A percentile compares a stretch with the other conserved stretches of the same genome.
phyloP scores from a whole-genome alignment of 192 early-diverging fungal species.

The Coemansia sp. region DNA sequence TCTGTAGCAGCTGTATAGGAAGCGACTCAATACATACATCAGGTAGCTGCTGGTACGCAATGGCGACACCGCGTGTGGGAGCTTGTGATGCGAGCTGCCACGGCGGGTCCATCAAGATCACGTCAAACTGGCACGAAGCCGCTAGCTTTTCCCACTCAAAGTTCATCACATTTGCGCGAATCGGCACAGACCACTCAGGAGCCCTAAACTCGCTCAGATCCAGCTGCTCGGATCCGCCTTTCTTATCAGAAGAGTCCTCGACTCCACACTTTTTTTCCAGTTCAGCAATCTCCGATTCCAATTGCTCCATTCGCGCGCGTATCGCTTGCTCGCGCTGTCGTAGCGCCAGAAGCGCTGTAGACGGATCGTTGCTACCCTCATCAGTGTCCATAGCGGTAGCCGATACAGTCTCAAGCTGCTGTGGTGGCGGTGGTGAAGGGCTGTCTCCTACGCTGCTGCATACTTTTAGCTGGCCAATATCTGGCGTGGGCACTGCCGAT shows the following conservation, averaged over 20 bases:
- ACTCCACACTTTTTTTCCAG: constrained; percentile 57
- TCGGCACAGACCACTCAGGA: constrained; percentile 91
- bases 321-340: constrained; percentile 59
- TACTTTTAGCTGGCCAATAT: constrained; percentile 36
- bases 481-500: constrained; percentile 42
- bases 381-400: constrained; percentile 8
- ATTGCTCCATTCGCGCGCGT: constrained; percentile 56
- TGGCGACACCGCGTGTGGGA: constrained; percentile 88
- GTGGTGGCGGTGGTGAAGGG: background rate
- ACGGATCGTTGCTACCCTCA: constrained; percentile 6
- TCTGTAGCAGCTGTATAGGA: constrained; percentile 81
- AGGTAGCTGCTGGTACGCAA: constrained; percentile 93
- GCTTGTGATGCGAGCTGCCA: constrained; percentile 95
- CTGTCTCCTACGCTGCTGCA: constrained; percentile 24
- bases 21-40: constrained; percentile 91
- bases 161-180: constrained; percentile 92
- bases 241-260: constrained; percentile 16
- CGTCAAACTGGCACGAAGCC: constrained; percentile 84
- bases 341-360: constrained; percentile 27
- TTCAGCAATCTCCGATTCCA: constrained; percentile 58
- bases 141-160: constrained; percentile 91
- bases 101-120: constrained; percentile 92
- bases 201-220: constrained; percentile 82
- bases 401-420: constrained; percentile 9
- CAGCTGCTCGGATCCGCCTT: constrained; percentile 18